Base-by-base conservation (phyloP, 768 basidiomycete species). In the Podaxis sp. region DNA sequence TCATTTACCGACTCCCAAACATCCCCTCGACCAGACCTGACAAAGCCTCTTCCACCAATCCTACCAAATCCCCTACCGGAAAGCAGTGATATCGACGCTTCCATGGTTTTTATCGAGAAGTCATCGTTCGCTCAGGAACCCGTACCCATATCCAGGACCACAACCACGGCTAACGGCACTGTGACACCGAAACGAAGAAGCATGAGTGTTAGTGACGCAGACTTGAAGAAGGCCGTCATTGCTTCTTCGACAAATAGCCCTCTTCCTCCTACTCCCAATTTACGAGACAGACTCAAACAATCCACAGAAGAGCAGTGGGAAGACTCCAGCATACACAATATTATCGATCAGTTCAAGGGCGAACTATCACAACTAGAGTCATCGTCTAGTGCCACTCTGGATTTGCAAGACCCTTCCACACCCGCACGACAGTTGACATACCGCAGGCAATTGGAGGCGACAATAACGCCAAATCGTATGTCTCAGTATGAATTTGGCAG, bases 341-440 rank as follows among this genome's bases (percentile, higher is more conserved):
- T 93, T 65, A 76, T 93, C 54, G 84, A 82, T 66, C 87, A 92
- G 64, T 88, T 94, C 75, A 83, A 85, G 74, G 90, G 88, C 60
- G 84, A 88, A 73, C 78, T 92, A 60, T 84, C 83, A 65, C 84
- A 87, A 63, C 75, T 91, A 64, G 90, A 88, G 66, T 81, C 87
- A 52, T 76, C 80, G 38, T 77, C 80, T 51, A 74, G 74, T 44
- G 72, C 82, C 51, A 72, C 79, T 24, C 77, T 93, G 61, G 87
- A 87, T 71, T 82, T 93, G 50, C 80, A 76, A 64, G 87, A 90
- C 71, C 89, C 89, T 6, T 84, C 85, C 10, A 83, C 82, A 4
- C 82, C 88, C 58, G 74, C 79, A 41, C 82, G 83, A 64, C 81
- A 81, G 62, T 64, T 71, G 64, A 72, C 72, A 12, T 70, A 71